Base-by-base conservation (phyloP, 305 asterid species). In the Salvia sclarea region DNA sequence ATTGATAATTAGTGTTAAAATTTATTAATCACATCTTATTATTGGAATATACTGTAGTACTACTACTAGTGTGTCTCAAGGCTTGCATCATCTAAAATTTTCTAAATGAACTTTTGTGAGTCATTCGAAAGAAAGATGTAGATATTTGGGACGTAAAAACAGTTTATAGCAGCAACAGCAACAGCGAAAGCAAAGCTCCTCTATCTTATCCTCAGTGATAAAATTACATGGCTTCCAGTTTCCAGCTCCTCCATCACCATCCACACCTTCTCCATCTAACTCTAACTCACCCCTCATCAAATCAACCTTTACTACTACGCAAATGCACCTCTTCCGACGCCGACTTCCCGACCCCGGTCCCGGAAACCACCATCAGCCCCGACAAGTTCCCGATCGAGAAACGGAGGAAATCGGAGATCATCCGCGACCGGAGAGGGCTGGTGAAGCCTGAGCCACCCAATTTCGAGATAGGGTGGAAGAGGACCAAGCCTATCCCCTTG, bases 391-490 rank as follows among this genome's bases (percentile, higher is more conserved):
- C 96, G 0, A 74, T 89, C 8, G 95, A 89, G 14, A 91, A 83
- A 48, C 84, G 94, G 6, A 40, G 90, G 21, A 82, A 56, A 56
- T 88, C 95, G 0, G 90, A 85, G 45, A 91, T 91, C 25, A 75
- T 81, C 43, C 91, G 96, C 0, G 90, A 92, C 28, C 53, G 88
- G 16, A 75, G 58, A 0, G 88, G 85, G 7, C 84, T 90, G 0
- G 81, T 54, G 30, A 85, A 82, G 41, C 90, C 89, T 0, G 97
- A 90, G 75, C 96, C 95, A 6, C 84, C 77, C 0, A 91, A 91
- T 53, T 84, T 84, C 33, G 98, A 91, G 81, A 84, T 89, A 9
- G 96, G 96, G 3, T 92, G 97, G 96, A 89, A 92, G 78, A 78
- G 97, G 40, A 92, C 88, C 0, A 87, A 84, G 77, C 88, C 86